Percentiles rank a stretch among this genome's conserved stretches.
phyloP scores from a whole-genome alignment of 2,329 filamentous ascomycete species.

The Tolypocladium guangdongense region DNA sequence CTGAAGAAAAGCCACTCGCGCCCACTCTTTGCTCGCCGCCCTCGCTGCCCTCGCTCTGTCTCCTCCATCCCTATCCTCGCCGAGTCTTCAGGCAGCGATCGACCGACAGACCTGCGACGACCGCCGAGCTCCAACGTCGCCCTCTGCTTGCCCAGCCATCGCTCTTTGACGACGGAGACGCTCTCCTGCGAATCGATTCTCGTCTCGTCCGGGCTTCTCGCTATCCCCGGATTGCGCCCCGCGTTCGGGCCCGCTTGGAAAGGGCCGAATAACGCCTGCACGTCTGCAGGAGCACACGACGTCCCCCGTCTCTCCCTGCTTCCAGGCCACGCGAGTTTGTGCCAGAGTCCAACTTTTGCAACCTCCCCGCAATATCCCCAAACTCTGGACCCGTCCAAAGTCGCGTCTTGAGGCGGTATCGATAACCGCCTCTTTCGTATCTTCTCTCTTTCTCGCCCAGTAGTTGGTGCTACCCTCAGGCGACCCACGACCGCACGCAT shows the following conservation, averaged over 20 bases:
- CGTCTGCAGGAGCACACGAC: constrained; percentile 12
- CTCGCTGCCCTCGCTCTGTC: neutral
- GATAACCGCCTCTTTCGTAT: neutral
- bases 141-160: neutral
- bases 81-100: neutral
- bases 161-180: neutral
- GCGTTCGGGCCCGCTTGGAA: constrained; percentile 22
- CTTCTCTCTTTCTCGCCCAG: neutral
- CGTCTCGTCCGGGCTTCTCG: neutral
- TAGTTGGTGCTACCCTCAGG: neutral
- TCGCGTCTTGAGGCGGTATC: constrained; percentile 1
- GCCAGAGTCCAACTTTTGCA: neutral
- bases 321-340: constrained; percentile 5
- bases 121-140: neutral
- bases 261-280: constrained; percentile 27
- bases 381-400: neutral
- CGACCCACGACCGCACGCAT: neutral
- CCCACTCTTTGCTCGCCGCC: neutral
- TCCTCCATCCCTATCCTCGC: neutral
- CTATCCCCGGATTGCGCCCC: constrained; percentile 13
- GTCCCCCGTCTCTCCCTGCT: constrained; percentile 8
- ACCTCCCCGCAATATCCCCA: constrained; percentile 18
- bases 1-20: constrained; percentile 2
- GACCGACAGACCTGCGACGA: neutral
- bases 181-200: neutral